These are phyloP conservation scores for Camellia lanceoleosa DNA, from an alignment of 148 eudicot species.

Conservation along the genomic window DNA sequence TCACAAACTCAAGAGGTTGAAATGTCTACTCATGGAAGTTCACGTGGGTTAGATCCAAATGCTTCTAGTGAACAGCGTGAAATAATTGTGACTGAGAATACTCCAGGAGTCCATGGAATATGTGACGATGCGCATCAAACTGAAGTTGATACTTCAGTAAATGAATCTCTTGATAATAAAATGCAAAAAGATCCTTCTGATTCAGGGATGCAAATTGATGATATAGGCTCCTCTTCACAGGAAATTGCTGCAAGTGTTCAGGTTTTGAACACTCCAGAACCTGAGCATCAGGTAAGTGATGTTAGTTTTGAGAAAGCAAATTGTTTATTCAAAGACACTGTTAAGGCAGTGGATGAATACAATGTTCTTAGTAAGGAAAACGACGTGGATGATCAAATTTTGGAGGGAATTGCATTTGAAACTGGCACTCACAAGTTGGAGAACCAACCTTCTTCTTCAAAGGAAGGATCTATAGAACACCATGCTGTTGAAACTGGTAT, in stretches of 20 bases:
- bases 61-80: slow-evolving; percentile 27
- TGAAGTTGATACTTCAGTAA: slow-evolving; percentile 24
- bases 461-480: slow-evolving; percentile 15
- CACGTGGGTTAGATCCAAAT: slow-evolving; percentile 18
- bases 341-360: slow-evolving; percentile 12
- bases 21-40: slow-evolving; percentile 24
- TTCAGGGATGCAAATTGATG: slow-evolving; percentile 15
- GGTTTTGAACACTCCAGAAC: slow-evolving; percentile 22
- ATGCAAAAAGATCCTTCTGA: slow-evolving; percentile 21
- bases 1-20: slow-evolving; percentile 26
- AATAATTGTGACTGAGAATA: slow-evolving; percentile 25
- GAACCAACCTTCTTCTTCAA: slow-evolving; percentile 22
- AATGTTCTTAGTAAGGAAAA: slow-evolving; percentile 4
- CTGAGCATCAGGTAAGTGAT: slow-evolving; percentile 17
- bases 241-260: slow-evolving; percentile 16
- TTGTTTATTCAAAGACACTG: slow-evolving; percentile 15
- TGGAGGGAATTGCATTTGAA: slow-evolving; percentile 24
- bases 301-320: background rate
- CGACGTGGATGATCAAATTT: slow-evolving; percentile 16
- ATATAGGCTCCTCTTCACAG: slow-evolving; percentile 24
- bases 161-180: slow-evolving; percentile 23
- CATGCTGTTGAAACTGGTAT: slow-evolving; percentile 22
- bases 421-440: slow-evolving; percentile 13
- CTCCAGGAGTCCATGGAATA: slow-evolving; percentile 19
- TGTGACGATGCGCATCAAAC: slow-evolving; percentile 18